phyloP scores from a whole-genome alignment of 2,329 filamentous ascomycete species.

The Pseudocercospora pini-densiflorae region DNA sequence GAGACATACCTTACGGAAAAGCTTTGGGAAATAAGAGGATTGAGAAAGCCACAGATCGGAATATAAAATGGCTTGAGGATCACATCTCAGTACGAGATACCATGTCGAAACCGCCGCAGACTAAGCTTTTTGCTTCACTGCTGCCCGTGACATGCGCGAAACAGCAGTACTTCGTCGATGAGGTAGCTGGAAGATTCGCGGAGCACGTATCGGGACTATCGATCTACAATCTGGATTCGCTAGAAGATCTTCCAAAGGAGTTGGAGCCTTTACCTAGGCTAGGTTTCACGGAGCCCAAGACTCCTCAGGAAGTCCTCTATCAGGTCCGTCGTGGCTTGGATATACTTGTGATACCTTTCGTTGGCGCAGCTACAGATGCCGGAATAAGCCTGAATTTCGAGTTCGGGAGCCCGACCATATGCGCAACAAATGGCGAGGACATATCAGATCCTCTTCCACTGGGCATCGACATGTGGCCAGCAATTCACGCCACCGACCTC shows the following conservation, averaged over 20 bases:
- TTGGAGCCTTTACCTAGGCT: conserved; percentile 72
- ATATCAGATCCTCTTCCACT: conserved; percentile 53
- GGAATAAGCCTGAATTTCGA: conserved; percentile 82
- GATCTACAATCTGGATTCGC: conserved; percentile 73
- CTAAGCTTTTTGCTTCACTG: conserved; percentile 68
- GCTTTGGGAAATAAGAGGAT: conserved; percentile 64
- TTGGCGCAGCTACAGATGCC: conserved; percentile 75
- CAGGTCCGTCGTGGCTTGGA: conserved; percentile 80
- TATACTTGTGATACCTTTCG: conserved; percentile 76
- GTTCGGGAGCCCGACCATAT: conserved; percentile 52
- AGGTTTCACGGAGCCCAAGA: conserved; percentile 70
- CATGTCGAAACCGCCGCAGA: conserved; percentile 9
- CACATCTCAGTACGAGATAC: conserved; percentile 54
- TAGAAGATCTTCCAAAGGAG: conserved; percentile 67
- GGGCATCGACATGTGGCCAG: conserved; percentile 78
- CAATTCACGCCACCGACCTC: conserved; percentile 64
- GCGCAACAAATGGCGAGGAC: conserved; percentile 15
- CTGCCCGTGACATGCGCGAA: conserved; percentile 74
- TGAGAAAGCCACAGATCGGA: conserved; percentile 83
- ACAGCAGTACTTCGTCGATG: conserved; percentile 80
- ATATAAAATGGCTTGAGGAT: conserved; percentile 77
- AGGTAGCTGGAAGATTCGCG: conserved; percentile 67
- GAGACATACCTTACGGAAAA: conserved; percentile 69
- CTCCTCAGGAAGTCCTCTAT: conserved; percentile 76
- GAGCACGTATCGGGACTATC: conserved; percentile 70